Percentiles rank a stretch among this genome's conserved stretches.
Conservation (phyloP, 306 rosid species). For the Gleditsia sinensis region DNA sequence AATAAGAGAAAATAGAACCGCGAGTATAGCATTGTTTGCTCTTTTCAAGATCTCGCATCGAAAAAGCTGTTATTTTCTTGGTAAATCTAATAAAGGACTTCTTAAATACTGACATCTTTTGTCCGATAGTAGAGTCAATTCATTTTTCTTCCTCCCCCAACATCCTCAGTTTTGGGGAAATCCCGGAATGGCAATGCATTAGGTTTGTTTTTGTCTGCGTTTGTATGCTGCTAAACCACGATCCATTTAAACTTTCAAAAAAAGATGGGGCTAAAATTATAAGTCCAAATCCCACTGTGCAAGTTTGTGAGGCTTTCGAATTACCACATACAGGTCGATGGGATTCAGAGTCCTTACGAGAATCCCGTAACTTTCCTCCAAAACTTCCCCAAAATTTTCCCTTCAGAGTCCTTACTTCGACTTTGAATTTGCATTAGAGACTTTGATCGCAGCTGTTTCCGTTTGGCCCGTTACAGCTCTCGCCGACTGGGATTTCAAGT, state of each 20-base stretch:
- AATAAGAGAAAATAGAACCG: neutral
- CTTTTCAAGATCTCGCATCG: slow-evolving; percentile 48
- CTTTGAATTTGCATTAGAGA: neutral
- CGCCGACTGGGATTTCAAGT: neutral
- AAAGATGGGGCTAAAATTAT: no score
- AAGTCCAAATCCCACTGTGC: no score
- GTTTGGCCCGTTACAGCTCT: neutral
- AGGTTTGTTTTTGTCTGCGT: neutral
- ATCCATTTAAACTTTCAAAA: no score
- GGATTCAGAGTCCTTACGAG: neutral
- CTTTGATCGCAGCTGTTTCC: neutral
- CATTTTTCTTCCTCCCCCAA: neutral
- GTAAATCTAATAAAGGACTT: slow-evolving; percentile 44
- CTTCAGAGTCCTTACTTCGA: neutral
- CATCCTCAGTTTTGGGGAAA: neutral
- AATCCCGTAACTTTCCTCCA: neutral
- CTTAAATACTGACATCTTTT: slow-evolving; percentile 45
- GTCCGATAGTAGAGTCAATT: neutral
- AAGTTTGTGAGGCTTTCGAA: no score
- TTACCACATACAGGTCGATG: neutral
- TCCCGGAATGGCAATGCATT: neutral
- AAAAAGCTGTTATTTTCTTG: slow-evolving; percentile 41
- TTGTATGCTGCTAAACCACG: no score
- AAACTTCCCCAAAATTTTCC: neutral
- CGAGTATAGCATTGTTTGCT: slow-evolving; percentile 11